phyloP scores from a whole-genome alignment of 2,329 filamentous ascomycete genomes.

The Diaporthe vexans region DNA sequence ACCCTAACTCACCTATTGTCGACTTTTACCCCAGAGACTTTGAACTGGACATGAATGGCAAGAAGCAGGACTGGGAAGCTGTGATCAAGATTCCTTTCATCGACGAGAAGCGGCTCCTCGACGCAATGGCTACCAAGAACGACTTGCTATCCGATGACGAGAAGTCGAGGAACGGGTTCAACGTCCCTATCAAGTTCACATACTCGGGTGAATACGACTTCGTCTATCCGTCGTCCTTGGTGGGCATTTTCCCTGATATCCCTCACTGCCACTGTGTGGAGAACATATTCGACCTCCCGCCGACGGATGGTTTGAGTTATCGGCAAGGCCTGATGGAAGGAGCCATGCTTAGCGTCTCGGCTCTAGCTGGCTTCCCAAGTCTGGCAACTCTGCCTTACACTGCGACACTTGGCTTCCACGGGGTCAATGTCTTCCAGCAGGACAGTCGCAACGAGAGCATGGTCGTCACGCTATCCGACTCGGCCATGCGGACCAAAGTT shows the following conservation, averaged over 20 bases:
- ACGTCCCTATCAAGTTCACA: constrained; percentile 92
- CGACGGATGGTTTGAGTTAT: constrained; percentile 89
- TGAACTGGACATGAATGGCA: constrained; percentile 98
- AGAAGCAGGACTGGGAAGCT: constrained; percentile 99
- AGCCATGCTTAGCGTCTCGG: constrained; percentile 83
- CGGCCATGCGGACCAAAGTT: constrained; percentile 78
- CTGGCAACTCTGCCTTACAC: constrained; percentile 88
- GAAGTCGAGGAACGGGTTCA: constrained; percentile 88
- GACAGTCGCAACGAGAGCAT: constrained; percentile 98
- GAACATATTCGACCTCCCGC: constrained; percentile 95
- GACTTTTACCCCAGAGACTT: constrained; percentile 99
- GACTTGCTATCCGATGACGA: constrained; percentile 82
- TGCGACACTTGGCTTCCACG: constrained; percentile 86
- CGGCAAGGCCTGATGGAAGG: constrained; percentile 87
- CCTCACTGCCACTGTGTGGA: constrained; percentile 90
- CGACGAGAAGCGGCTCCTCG: constrained; percentile 86
- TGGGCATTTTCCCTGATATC: constrained; percentile 92
- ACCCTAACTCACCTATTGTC: constrained; percentile 89
- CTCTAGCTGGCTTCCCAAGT: constrained; percentile 94
- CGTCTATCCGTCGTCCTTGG: constrained; percentile 87
- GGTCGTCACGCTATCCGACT: constrained; percentile 85
- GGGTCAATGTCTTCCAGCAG: constrained; percentile 94
- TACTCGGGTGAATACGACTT: constrained; percentile 84
- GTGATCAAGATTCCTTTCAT: constrained; percentile 99
- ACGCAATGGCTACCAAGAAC: constrained; percentile 89